phyloP scores from a whole-genome alignment of 1,139 yeast genomes.

The Spathaspora sp. region DNA sequence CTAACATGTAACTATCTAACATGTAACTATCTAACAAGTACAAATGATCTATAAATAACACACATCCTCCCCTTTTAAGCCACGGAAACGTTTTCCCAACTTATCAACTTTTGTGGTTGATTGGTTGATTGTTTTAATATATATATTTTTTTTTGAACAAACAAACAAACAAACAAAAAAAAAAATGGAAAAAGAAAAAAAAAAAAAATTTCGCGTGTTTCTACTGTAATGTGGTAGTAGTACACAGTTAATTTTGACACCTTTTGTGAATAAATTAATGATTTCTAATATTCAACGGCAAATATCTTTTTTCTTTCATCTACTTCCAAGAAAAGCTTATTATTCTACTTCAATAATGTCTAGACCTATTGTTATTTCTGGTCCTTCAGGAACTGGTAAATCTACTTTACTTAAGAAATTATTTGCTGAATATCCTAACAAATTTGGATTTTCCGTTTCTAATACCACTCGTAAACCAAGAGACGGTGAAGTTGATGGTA shows the following conservation, averaged over 20 bases:
- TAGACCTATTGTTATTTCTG: constrained; percentile 91
- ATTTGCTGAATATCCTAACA: constrained; percentile 85
- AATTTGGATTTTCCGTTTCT: constrained; percentile 91
- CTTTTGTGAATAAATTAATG: not conserved
- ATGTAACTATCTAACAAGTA: too few relatives aligned
- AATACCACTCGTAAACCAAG: constrained; percentile 93
- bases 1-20: too few relatives aligned
- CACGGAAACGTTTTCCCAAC: too few relatives aligned
- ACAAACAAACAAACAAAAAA: too few relatives aligned
- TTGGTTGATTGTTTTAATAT: too few relatives aligned
- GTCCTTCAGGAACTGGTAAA: constrained; percentile 97
- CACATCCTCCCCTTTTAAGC: too few relatives aligned
- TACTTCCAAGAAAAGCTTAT: not conserved
- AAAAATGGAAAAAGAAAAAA: too few relatives aligned
- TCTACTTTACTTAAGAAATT: constrained; percentile 88
- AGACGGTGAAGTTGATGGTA: constrained; percentile 85
- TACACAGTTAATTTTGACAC: not conserved
- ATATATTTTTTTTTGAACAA: too few relatives aligned
- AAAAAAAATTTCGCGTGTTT: not conserved
- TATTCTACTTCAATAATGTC: constrained; percentile 16
- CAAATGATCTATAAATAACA: too few relatives aligned
- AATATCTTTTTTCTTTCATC: not conserved
- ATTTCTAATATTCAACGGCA: not conserved
- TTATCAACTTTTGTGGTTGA: too few relatives aligned
- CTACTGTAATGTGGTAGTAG: not conserved